A percentile compares a stretch with the other conserved stretches of the same genome.
Evolutionary conservation across 164 flowering plant species (phyloP).

Genomic region (Aristolochia californica): DNA sequence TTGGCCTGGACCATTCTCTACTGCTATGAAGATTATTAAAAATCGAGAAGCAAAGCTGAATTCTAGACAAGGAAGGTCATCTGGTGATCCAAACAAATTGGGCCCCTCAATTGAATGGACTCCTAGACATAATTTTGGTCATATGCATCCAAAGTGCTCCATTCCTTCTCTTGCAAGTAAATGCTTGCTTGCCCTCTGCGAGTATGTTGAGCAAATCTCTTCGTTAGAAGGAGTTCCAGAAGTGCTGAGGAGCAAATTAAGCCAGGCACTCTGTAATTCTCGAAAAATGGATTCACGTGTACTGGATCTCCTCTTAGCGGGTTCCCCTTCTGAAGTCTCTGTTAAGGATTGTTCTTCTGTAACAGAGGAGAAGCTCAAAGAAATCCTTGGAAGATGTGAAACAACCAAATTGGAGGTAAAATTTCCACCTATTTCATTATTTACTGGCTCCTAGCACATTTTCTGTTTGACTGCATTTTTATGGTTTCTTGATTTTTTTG

Average conservation of each 20-base stretch:
- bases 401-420: constrained; percentile 43
- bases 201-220: constrained; percentile 47
- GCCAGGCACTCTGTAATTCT: constrained; percentile 49
- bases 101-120: constrained; percentile 32
- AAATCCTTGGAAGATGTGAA: constrained; percentile 36
- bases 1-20: constrained; percentile 96
- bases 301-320: constrained; percentile 44
- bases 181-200: constrained; percentile 35
- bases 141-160: constrained; percentile 1
- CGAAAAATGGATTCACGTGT: constrained; percentile 45
- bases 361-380: constrained; percentile 47
- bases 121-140: constrained; percentile 23
- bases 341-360: constrained; percentile 68
- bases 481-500: too few species aligned
- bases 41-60: constrained; percentile 31
- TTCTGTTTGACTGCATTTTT: too few species aligned
- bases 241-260: constrained; percentile 39
- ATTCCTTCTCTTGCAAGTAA: constrained; percentile 52
- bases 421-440: too few species aligned
- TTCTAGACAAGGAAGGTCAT: constrained; percentile 4
- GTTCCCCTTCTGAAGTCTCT: constrained; percentile 62
- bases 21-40: constrained; percentile 69
- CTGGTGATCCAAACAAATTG: constrained; percentile 3
- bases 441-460: too few species aligned
- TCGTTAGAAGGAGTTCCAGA: constrained; percentile 68